These are phyloP conservation scores for Exophiala bonariae DNA, from an alignment of 2,329 filamentous ascomycete genomes.

Conservation along the genomic window DNA sequence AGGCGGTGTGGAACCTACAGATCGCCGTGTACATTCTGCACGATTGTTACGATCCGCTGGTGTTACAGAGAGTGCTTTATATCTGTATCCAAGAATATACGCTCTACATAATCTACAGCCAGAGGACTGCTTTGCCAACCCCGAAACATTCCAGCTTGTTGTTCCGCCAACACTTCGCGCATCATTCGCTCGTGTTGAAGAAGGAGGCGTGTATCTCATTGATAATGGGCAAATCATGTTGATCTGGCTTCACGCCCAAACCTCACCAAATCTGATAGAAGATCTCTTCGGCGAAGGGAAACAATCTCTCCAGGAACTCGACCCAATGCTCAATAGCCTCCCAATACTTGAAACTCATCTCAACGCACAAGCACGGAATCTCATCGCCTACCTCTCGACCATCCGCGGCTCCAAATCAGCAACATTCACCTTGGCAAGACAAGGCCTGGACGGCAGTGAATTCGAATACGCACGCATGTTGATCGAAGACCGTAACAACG, in stretches of 20 bases:
- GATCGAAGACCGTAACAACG: slow-evolving; percentile 93
- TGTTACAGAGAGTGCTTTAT: slow-evolving; percentile 78
- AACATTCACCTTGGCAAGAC: slow-evolving; percentile 84
- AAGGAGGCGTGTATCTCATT: slow-evolving; percentile 89
- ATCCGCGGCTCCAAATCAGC: slow-evolving; percentile 83
- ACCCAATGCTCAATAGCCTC: slow-evolving; percentile 76
- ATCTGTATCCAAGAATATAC: slow-evolving; percentile 93
- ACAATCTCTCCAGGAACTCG: slow-evolving; percentile 69
- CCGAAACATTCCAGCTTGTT: slow-evolving; percentile 78
- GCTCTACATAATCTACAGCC: slow-evolving; percentile 85
- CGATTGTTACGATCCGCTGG: slow-evolving; percentile 88
- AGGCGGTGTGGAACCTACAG: slow-evolving; percentile 84
- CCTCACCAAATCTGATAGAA: slow-evolving; percentile 84
- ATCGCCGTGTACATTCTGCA: slow-evolving; percentile 87
- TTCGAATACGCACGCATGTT: slow-evolving; percentile 92
- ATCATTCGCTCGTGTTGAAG: slow-evolving; percentile 83
- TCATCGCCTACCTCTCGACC: slow-evolving; percentile 80
- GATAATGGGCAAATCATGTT: slow-evolving; percentile 93
- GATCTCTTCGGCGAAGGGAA: slow-evolving; percentile 85
- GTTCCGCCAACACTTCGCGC: slow-evolving; percentile 79
- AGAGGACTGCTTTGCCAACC: slow-evolving; percentile 87
- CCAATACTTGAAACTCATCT: slow-evolving; percentile 88
- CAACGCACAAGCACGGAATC: slow-evolving; percentile 91
- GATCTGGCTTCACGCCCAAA: slow-evolving; percentile 88
- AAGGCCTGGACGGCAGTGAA: slow-evolving; percentile 91